phyloP scores from a whole-genome alignment of 2,329 filamentous ascomycete species.

The Fusarium sp. region DNA sequence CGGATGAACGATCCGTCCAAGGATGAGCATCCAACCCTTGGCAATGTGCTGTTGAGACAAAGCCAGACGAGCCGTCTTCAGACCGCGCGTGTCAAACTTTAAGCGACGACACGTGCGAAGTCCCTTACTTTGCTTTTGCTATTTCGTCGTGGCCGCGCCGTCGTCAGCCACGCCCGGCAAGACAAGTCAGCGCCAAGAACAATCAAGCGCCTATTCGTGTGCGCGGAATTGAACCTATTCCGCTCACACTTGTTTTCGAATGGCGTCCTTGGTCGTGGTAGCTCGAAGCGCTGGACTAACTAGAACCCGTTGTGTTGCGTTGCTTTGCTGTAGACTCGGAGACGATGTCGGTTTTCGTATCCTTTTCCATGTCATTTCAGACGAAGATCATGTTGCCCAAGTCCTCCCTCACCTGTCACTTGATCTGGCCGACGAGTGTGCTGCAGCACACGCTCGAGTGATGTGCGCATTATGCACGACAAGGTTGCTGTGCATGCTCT shows the following conservation, averaged over 20 bases:
- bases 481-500: constrained; percentile 10
- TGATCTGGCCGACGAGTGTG: not conserved
- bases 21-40: constrained; percentile 15
- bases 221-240: constrained; percentile 3
- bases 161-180: constrained; percentile 35
- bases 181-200: constrained; percentile 29
- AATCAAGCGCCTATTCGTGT: not conserved
- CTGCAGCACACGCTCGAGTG: constrained; percentile 6
- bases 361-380: not conserved
- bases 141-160: constrained; percentile 29
- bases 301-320: not conserved
- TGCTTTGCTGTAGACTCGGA: not conserved
- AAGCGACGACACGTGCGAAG: constrained; percentile 43
- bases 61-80: constrained; percentile 27
- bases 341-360: not conserved
- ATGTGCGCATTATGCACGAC: constrained; percentile 18
- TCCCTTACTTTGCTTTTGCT: constrained; percentile 37
- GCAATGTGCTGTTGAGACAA: constrained; percentile 30
- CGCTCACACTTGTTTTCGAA: not conserved
- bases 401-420: not conserved
- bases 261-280: not conserved
- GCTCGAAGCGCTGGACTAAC: not conserved
- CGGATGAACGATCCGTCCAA: constrained; percentile 12
- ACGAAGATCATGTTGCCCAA: not conserved
- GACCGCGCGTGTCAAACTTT: constrained; percentile 41